Conservation (phyloP, 2,329 filamentous ascomycete genomes). For the Xylaria sp. region DNA sequence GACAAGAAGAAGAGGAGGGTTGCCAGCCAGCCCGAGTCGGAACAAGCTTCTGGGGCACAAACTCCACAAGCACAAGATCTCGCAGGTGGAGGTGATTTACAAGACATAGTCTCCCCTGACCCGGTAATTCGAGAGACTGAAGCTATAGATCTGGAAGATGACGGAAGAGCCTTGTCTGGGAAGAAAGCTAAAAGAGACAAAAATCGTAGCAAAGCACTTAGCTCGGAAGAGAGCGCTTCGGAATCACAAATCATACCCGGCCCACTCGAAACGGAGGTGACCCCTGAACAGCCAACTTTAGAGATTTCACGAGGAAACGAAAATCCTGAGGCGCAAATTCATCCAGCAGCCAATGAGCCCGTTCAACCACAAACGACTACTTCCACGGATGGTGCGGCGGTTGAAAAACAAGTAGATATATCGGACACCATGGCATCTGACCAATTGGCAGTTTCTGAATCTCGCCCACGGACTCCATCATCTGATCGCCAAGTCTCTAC, state of each 20-base stretch:
- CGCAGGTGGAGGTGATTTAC: slow-evolving; percentile 12
- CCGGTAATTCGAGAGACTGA: slow-evolving; percentile 27
- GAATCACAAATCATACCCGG: slow-evolving; percentile 12
- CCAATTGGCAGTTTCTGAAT: slow-evolving; percentile 20
- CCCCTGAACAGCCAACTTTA: slow-evolving; percentile 32
- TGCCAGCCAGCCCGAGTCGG: slow-evolving; percentile 40
- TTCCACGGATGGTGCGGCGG: slow-evolving; percentile 17
- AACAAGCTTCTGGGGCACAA: slow-evolving; percentile 36
- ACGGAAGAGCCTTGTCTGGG: slow-evolving; percentile 41
- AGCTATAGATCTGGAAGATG: slow-evolving; percentile 31
- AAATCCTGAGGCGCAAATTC: slow-evolving; percentile 38
- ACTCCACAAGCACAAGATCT: slow-evolving; percentile 35
- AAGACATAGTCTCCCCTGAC: slow-evolving; percentile 14
- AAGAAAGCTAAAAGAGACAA: slow-evolving; percentile 52
- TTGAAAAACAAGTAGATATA: slow-evolving; percentile 7
- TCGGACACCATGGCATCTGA: slow-evolving; percentile 21
- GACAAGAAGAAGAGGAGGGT: slow-evolving; percentile 53
- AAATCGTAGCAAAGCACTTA: slow-evolving; percentile 44
- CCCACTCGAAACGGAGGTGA: slow-evolving; percentile 32
- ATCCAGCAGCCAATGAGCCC: slow-evolving; percentile 44
- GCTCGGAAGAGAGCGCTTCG: slow-evolving; percentile 5
- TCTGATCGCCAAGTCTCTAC: slow-evolving; percentile 33
- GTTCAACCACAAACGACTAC: slow-evolving; percentile 43
- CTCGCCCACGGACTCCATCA: slow-evolving; percentile 38
- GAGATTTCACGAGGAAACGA: slow-evolving; percentile 28